phyloP scores from a whole-genome alignment of 1,284 basidiomycete species.

The Trichosporon coremiiforme region DNA sequence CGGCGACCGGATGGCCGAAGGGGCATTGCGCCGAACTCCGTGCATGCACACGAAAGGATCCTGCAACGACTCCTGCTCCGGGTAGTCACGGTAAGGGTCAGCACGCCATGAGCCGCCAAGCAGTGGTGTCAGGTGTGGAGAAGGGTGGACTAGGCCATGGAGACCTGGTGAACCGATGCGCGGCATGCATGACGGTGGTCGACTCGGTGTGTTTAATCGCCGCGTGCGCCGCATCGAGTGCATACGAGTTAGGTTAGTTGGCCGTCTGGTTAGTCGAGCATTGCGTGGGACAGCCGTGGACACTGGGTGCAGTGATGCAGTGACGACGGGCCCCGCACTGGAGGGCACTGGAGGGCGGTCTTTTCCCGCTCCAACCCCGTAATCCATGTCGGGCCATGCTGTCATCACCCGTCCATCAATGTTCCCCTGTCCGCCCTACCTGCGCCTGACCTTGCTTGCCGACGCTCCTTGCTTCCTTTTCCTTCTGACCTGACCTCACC shows the following conservation, averaged over 20 bases:
- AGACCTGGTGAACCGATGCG: not conserved
- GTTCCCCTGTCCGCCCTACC: not conserved
- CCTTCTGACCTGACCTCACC: not conserved
- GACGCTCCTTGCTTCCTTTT: conserved; percentile 3
- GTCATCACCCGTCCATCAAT: conserved; percentile 5
- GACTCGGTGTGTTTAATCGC: not conserved
- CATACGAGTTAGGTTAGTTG: not conserved
- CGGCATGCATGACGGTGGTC: not conserved
- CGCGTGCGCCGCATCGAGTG: not conserved
- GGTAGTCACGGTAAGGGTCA: not conserved
- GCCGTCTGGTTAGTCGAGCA: not conserved
- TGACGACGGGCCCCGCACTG: conserved; percentile 8
- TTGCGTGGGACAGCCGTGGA: conserved; percentile 8
- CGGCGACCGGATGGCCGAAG: not conserved
- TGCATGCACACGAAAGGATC: not conserved
- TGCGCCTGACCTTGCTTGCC: no score
- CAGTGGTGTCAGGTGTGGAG: not conserved
- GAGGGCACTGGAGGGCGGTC: not conserved
- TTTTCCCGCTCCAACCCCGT: conserved; percentile 5
- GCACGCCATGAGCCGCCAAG: not conserved
- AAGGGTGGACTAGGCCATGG: not conserved
- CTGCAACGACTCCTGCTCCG: not conserved
- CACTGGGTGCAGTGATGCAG: not conserved
- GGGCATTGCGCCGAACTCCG: not conserved
- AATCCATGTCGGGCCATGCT: conserved; percentile 8